Evolutionary conservation across 179 eudicot genomes (phyloP), one percentile per base, ranked within the genome.

Genomic region (Vitellaria paradoxa): DNA sequence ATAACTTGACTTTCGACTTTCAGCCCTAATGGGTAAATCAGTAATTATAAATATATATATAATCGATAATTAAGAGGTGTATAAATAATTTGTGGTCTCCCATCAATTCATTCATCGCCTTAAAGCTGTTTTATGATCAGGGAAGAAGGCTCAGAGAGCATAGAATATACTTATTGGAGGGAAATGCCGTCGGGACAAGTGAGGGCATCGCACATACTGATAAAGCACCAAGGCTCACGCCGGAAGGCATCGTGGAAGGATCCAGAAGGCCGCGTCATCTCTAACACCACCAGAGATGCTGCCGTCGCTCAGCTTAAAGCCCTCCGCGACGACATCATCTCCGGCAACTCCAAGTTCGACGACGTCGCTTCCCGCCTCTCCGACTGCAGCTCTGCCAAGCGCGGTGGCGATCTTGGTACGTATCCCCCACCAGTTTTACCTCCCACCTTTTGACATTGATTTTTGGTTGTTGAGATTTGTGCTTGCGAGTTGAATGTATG

Each of bases 171-270:
- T 30, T 30, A 30, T 30, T 0, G 37, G 37, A 30, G 37, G 23
- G 83, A 49, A 71, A 86, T 74, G 89, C 70, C 87, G 68, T 75
- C 89, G 21, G 83, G 81, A 23, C 81, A 90, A 79, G 96, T 89
- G 15, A 91, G 82, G 91, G 98, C 98, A 46, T 93, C 92, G 3
- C 98, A 93, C 78, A 88, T 93, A 61, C 88, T 93, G 5, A 90
- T 91, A 0, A 93, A 93, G 86, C 98, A 93, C 84, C 82, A 93
- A 79, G 97, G 92, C 21, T 91, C 97, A 18, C 89, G 96, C 11
- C 82, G 98, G 9, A 90, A 89, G 82, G 87, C 94, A 56, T 93
- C 98, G 0, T 93, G 98, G 98, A 93, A 91, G 82, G 98, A 93
- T 86, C 94, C 97, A 20, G 94, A 93, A 81, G 98, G 98, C 42